Evolutionary conservation across 352 stramenopile species (phyloP), one percentile per base, ranked within the genome.

Genomic region (Phytophthora aleatoria): DNA sequence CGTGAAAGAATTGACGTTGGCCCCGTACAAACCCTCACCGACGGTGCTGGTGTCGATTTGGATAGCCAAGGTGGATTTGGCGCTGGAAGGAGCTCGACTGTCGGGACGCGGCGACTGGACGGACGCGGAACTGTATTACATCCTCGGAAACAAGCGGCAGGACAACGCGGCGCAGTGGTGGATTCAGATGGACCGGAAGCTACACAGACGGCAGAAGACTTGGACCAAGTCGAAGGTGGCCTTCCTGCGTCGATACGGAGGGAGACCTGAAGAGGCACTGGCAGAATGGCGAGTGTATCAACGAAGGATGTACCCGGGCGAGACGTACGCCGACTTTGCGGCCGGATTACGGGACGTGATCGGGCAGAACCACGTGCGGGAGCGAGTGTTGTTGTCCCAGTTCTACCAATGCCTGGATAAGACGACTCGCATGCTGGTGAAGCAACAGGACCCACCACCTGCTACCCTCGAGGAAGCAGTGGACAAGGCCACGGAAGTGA

Each of bases 321-420:
- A 63, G 27, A 50, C 43, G 2, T 50, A 31, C 16, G 44, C 55
- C 0, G 55, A 63, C 55, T 63, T 63, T 26, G 44, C 45, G 1
- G 45, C 36, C 1, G 55, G 45, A 2, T 28, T 62, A 5, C 31
- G 33, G 0, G 26, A 50, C 8, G 35, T 35, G 1, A n/a, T 30
- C 0, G 55, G 45, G 0, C 15, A 9, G 8, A 55, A 63, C n/a
- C 2, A 16, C 6, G 35, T 56, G 0, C 31, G 30, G 0, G 55
- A 56, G n/a, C 10, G 27, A 1, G 26, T 38, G 15, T 12, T 63
- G 12, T 13, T 63, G 0, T 24, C 12, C 3, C 55, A 63, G 45
- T 63, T 63, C 36, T 54, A 63, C 55, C 6, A 33, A 1, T 12
- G 31, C 7, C 3, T 62, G 33, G 44, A 54, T 15, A 53, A 49